These are phyloP conservation scores for Coccinonectria pachysandricola DNA, from an alignment of 2,329 filamentous ascomycete genomes.

Conservation along the genomic window DNA sequence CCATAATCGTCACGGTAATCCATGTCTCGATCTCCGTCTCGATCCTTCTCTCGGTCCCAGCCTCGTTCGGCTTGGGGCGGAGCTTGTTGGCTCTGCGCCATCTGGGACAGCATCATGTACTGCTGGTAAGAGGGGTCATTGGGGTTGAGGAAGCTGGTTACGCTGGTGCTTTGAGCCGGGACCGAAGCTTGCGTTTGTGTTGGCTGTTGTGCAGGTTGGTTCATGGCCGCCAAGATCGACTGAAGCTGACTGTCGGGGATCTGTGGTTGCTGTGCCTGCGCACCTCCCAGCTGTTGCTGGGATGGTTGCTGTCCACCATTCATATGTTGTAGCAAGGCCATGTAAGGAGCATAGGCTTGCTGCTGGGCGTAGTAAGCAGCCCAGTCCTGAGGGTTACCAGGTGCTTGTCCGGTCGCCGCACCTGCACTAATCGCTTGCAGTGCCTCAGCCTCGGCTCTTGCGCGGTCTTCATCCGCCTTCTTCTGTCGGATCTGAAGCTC, in stretches of 20 bases:
- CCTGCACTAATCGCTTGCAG: constrained; percentile 14
- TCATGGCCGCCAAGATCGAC: constrained; percentile 33
- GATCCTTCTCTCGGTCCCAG: constrained; percentile 24
- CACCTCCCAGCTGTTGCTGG: constrained; percentile 3
- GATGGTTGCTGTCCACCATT: constrained; percentile 16
- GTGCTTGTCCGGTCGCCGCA: constrained; percentile 11
- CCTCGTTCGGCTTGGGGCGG: constrained; percentile 17
- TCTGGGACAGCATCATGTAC: constrained; percentile 28
- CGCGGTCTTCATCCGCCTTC: constrained; percentile 27
- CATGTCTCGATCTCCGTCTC: constrained; percentile 8
- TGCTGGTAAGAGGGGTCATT: constrained; percentile 32
- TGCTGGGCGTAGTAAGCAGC: constrained; percentile 32
- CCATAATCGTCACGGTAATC: constrained; percentile 26
- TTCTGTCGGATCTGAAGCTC: constrained; percentile 29
- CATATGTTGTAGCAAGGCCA: constrained; percentile 32
- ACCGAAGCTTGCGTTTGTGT: constrained; percentile 12
- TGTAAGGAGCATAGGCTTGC: constrained; percentile 31
- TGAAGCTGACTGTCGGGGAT: constrained; percentile 31
- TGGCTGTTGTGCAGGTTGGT: constrained; percentile 23
- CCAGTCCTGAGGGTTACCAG: constrained; percentile 24
- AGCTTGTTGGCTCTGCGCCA: constrained; percentile 24
- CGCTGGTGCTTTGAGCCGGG: too few species aligned
- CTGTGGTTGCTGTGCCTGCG: constrained; percentile 16
- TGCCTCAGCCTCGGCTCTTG: constrained; percentile 24
- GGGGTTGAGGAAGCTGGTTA: constrained; percentile 25